Percentiles rank a stretch among this genome's conserved stretches.
phyloP scores from a whole-genome alignment of 2,329 filamentous ascomycete species.

The Colletotrichum australisinense region DNA sequence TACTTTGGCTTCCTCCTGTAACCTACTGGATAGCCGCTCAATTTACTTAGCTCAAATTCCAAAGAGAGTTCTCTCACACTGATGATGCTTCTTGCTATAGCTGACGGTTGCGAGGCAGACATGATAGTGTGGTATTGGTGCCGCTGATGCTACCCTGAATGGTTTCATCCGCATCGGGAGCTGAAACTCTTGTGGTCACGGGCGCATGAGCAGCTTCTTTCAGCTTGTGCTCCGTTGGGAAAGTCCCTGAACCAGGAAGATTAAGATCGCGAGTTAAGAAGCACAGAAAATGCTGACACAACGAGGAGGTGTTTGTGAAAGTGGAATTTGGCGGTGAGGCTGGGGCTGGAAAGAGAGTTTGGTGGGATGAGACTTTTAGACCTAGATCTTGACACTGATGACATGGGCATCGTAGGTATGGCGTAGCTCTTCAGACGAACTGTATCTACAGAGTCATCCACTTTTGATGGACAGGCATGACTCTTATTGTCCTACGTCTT shows the following conservation, averaged over 20 bases:
- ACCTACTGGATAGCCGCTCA: constrained; percentile 13
- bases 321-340: background rate
- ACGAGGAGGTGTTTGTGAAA: background rate
- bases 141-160: constrained; percentile 2
- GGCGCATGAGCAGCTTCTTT: constrained; percentile 9
- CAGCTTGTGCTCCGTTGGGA: background rate
- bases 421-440: constrained; percentile 9
- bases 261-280: background rate
- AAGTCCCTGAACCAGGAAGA: background rate
- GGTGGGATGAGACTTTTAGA: background rate
- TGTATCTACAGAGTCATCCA: background rate
- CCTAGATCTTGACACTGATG: background rate
- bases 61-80: constrained; percentile 11
- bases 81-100: background rate
- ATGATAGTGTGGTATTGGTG: background rate
- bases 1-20: constrained; percentile 26
- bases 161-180: constrained; percentile 26
- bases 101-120: background rate
- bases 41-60: constrained; percentile 33
- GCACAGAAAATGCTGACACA: background rate
- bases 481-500: background rate
- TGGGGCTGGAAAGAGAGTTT: background rate
- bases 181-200: constrained; percentile 21
- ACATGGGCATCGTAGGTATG: background rate
- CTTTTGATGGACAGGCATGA: background rate